Evolutionary conservation across 129 eudicot species (phyloP).

Genomic region (Artemisia argyi): DNA sequence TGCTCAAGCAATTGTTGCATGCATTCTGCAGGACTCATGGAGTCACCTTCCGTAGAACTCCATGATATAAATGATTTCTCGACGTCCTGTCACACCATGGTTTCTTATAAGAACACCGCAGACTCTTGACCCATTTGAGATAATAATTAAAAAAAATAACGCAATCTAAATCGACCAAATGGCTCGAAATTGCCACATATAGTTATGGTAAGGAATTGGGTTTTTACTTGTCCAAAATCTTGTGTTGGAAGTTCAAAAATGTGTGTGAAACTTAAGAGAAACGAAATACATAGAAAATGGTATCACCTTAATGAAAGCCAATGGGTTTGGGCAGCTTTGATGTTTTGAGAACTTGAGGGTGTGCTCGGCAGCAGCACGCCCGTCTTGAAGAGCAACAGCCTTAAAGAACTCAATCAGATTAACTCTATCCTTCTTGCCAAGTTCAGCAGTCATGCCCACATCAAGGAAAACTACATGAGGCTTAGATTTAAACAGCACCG

Average conservation of each 20-base stretch:
- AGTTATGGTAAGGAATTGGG: background rate
- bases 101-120: background rate
- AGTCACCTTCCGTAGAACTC: slow-evolving; percentile 61
- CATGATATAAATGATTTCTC: slow-evolving; percentile 62
- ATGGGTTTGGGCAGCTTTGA: slow-evolving; percentile 83
- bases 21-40: slow-evolving; percentile 76
- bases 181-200: no score
- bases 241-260: background rate
- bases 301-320: slow-evolving; percentile 71
- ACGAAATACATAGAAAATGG: background rate
- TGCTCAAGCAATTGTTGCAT: slow-evolving; percentile 93
- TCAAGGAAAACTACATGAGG: slow-evolving; percentile 93
- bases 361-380: slow-evolving; percentile 79
- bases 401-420: slow-evolving; percentile 84
- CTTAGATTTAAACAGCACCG: slow-evolving; percentile 61
- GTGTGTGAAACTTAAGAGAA: background rate
- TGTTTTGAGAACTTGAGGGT: slow-evolving; percentile 72
- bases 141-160: no score
- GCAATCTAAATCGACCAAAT: no score
- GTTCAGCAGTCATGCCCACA: slow-evolving; percentile 99
- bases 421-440: slow-evolving; percentile 65
- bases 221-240: background rate
- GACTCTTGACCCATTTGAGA: no score
- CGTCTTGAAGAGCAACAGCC: slow-evolving; percentile 89
- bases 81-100: slow-evolving; percentile 63